These are phyloP conservation scores for Deuterostichococcus epilithicus DNA, from an alignment of 139 green algal genomes.

Conservation along the genomic window DNA sequence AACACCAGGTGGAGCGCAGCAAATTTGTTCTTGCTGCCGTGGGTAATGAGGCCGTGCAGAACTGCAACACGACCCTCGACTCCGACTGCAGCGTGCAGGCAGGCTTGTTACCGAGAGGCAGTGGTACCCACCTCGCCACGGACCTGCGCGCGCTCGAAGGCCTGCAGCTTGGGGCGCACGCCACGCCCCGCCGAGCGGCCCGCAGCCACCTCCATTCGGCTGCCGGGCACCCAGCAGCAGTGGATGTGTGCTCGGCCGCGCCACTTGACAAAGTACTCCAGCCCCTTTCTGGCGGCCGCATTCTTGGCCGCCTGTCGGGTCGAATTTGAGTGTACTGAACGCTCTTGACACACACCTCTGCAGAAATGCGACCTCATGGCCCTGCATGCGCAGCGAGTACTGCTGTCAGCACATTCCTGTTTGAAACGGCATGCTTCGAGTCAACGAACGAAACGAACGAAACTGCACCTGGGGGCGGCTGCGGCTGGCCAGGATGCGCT, in stretches of 20 bases:
- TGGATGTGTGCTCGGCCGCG: conserved; percentile 52
- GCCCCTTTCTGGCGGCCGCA: neutral
- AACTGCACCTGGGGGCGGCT: neutral
- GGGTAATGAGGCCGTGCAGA: too few relatives aligned
- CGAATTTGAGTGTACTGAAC: neutral
- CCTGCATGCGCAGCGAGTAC: neutral
- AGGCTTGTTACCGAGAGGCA: conserved; percentile 8
- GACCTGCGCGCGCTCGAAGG: neutral
- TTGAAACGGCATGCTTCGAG: conserved; percentile 1
- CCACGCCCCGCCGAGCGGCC: too few relatives aligned
- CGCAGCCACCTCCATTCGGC: conserved; percentile 10
- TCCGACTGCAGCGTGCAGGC: too few relatives aligned
- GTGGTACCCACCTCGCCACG: conserved; percentile 5
- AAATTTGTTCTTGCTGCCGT: too few relatives aligned
- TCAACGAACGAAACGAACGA: neutral
- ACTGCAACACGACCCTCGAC: too few relatives aligned
- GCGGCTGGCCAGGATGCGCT: conserved; percentile 34
- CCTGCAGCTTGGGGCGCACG: conserved; percentile 13
- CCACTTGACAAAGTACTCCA: conserved; percentile 65
- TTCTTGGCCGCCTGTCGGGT: neutral
- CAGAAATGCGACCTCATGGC: neutral
- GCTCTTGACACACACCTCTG: neutral
- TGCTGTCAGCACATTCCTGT: neutral
- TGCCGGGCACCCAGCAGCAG: conserved; percentile 52
- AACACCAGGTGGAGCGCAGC: too few relatives aligned